Base-by-base conservation (phyloP, 306 rosid species). In the Acacia acuminata region DNA sequence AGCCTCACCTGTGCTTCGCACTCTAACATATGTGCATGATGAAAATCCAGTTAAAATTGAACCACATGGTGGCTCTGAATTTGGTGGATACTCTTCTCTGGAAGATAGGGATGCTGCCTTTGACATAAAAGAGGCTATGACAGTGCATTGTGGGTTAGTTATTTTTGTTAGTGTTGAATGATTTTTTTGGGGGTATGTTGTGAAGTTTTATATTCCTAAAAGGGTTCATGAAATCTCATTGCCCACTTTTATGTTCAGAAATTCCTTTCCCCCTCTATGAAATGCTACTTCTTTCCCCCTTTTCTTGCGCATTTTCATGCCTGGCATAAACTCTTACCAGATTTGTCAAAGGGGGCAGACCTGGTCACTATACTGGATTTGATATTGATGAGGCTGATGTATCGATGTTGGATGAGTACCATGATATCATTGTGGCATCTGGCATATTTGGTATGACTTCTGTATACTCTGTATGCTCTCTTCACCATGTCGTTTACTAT, bases 351-450 rank as follows among this genome's bases (percentile, higher is more conserved):
- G 98, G 98, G 82, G 90, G 83, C 77, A 92, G 89, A 87, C 97
- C 98, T 81, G 99, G 99, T 76, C 79, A 86, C 51, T 90, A 47
- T 77, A 92, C 96, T 75, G 99, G 99, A 71, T 96, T 96, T 87
- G 96, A 96, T 85, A 90, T 96, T 84, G 96, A 96, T 76, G 97
- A 96, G 88, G 88, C 79, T 80, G 99, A 96, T 84, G 90, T 92
- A 84, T 79, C 85, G 82, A 98, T 93, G 91, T 85, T 96, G 90
- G 92, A 90, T 88, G 90, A 84, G 82, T 91, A 85, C 78, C 98
- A 96, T 72, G 97, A 96, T 38, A 84, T 93, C 85, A 96, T 96
- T 88, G 99, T 96, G 87, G 98, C 99, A 56, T 93, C 99, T 68
- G 96, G 93, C 83, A 90, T 94, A 89, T 94, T 94, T 85, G 98